Percentiles rank a stretch among this genome's conserved stretches.
Evolutionary conservation across 2,329 filamentous ascomycete genomes (phyloP).

Genomic region (Pestalotiopsis sp.): DNA sequence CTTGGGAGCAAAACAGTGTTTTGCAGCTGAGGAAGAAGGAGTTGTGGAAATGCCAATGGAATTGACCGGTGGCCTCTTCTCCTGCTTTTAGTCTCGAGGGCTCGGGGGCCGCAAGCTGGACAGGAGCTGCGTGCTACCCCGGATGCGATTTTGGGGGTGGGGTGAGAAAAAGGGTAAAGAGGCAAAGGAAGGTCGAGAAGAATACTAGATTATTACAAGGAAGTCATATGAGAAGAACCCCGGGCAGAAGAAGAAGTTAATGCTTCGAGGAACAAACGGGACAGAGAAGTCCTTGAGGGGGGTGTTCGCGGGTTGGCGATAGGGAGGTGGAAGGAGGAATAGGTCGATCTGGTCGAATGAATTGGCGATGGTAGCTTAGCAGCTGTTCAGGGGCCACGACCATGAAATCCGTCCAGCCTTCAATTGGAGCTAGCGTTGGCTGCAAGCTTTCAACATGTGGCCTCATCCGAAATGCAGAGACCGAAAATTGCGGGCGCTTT

Average conservation of each 20-base stretch:
- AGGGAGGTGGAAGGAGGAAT: slow-evolving; percentile 1
- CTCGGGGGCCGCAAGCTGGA: slow-evolving; percentile 14
- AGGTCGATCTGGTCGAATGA: not conserved
- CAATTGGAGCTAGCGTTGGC: not conserved
- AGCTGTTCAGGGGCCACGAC: not conserved
- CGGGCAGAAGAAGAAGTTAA: slow-evolving; percentile 4
- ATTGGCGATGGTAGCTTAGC: not conserved
- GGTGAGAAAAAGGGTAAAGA: slow-evolving; percentile 21
- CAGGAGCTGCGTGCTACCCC: slow-evolving; percentile 20
- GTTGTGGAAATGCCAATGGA: not conserved
- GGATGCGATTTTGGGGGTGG: slow-evolving; percentile 15
- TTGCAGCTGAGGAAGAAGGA: not conserved
- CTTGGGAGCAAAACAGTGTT: not conserved
- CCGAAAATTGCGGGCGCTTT: slow-evolving; percentile 5
- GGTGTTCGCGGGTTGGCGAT: not conserved
- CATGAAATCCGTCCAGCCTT: not conserved
- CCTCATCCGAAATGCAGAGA: slow-evolving; percentile 7
- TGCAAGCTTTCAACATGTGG: slow-evolving; percentile 11
- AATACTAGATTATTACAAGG: slow-evolving; percentile 13
- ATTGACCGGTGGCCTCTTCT: slow-evolving; percentile 22
- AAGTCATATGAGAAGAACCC: slow-evolving; percentile 5
- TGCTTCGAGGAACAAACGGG: not conserved
- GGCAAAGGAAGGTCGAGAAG: slow-evolving; percentile 16
- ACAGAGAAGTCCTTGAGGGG: slow-evolving; percentile 2
- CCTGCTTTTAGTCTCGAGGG: not conserved